These are phyloP conservation scores for Mycocalia duriaeana DNA, from an alignment of 1,284 basidiomycete species.

Conservation along the genomic window DNA sequence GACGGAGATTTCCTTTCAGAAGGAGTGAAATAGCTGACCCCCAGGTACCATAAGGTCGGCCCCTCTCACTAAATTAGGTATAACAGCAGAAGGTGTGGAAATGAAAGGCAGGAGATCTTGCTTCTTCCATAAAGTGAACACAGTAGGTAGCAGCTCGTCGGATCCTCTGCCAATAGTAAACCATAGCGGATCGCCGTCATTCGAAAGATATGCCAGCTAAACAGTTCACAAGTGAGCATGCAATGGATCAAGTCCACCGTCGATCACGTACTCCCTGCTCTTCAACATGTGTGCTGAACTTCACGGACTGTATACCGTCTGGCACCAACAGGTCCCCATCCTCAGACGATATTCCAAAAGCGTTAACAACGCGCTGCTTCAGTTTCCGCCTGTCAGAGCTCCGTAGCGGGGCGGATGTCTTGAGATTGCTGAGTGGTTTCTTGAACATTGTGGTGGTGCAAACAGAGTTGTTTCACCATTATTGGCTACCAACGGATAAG, in stretches of 20 bases:
- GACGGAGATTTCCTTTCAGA: too few relatives aligned
- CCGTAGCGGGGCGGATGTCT: slow-evolving; percentile 68
- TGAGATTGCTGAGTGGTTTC: slow-evolving; percentile 59
- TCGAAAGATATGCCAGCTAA: slow-evolving; percentile 59
- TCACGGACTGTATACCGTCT: slow-evolving; percentile 61
- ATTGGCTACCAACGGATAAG: too few relatives aligned
- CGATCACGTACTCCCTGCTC: slow-evolving; percentile 66
- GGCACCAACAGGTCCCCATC: slow-evolving; percentile 60
- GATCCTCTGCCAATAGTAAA: slow-evolving; percentile 68
- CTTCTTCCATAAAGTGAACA: slow-evolving; percentile 75
- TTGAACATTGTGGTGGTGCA: slow-evolving; percentile 80
- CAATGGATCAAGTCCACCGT: too few relatives aligned
- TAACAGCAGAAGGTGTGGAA: slow-evolving; percentile 59
- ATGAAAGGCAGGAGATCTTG: slow-evolving; percentile 59
- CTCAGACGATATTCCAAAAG: slow-evolving; percentile 45
- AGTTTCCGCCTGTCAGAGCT: slow-evolving; percentile 68
- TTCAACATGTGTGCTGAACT: slow-evolving; percentile 57
- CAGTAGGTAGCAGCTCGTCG: slow-evolving; percentile 68
- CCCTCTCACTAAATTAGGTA: slow-evolving; percentile 61
- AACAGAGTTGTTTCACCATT: too few relatives aligned
- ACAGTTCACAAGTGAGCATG: slow-evolving; percentile 1
- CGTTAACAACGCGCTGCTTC: slow-evolving; percentile 48
- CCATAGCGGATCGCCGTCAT: slow-evolving; percentile 78
- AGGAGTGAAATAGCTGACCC: slow-evolving; percentile 43
- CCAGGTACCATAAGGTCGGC: slow-evolving; percentile 80